These are phyloP conservation scores for Trifolium dubium DNA, from an alignment of 306 rosid genomes.

Conservation along the genomic window DNA sequence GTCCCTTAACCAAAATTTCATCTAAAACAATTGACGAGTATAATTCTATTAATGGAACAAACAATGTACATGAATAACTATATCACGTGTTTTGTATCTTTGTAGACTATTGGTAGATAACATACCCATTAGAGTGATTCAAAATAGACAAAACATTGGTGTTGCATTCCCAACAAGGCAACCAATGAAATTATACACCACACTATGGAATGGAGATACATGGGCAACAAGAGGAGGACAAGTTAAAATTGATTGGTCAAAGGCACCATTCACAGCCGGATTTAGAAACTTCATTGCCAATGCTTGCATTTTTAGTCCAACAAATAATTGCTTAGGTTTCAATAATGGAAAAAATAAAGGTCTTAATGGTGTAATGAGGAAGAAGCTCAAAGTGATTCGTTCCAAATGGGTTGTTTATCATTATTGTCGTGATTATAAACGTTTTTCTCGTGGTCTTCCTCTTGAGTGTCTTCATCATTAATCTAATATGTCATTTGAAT, in stretches of 20 bases:
- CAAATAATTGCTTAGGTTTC: constrained; percentile 31
- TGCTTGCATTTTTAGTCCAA: constrained; percentile 41
- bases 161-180: constrained; percentile 49
- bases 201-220: constrained; percentile 57
- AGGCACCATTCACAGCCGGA: constrained; percentile 47
- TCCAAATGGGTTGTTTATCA: constrained; percentile 50
- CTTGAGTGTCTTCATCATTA: constrained; percentile 42
- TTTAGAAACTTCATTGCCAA: constrained; percentile 41
- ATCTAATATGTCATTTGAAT: neutral
- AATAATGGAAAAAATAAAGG: neutral
- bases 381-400: constrained; percentile 14
- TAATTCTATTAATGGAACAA: neutral
- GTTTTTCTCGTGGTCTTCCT: constrained; percentile 54
- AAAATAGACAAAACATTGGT: constrained; percentile 41
- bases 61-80: neutral
- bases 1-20: neutral
- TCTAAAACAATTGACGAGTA: neutral
- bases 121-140: constrained; percentile 47
- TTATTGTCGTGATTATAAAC: constrained; percentile 51
- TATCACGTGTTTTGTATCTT: neutral
- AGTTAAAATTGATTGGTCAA: constrained; percentile 45
- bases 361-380: constrained; percentile 18
- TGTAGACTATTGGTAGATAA: constrained; percentile 52
- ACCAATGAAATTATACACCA: constrained; percentile 50
- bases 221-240: constrained; percentile 58